phyloP scores from a whole-genome alignment of 148 eudicot species.

The Rhododendron vialii region DNA sequence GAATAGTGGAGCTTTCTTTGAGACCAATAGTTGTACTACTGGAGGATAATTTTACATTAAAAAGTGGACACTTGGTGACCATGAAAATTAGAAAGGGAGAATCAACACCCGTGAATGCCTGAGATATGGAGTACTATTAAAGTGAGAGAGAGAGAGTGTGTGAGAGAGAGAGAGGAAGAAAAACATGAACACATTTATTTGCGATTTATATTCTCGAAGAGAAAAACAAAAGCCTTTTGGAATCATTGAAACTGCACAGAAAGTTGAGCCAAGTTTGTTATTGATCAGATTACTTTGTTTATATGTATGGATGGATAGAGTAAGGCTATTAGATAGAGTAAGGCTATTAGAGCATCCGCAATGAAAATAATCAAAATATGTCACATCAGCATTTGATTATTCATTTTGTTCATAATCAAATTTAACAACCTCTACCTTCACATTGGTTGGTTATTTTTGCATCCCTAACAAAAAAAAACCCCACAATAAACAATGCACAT shows the following conservation, averaged over 20 bases:
- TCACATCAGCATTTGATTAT: too few relatives aligned
- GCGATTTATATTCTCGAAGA: background rate
- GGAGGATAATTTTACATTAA: background rate
- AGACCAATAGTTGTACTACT: background rate
- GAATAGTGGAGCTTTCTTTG: background rate
- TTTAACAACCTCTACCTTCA: too few relatives aligned
- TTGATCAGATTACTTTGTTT: too few relatives aligned
- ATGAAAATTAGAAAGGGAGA: background rate
- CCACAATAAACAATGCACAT: too few relatives aligned
- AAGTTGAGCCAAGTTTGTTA: background rate
- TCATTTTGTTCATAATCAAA: too few relatives aligned
- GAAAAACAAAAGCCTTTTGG: background rate
- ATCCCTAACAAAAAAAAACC: too few relatives aligned
- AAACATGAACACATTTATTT: background rate
- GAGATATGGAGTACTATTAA: background rate
- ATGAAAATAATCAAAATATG: too few relatives aligned
- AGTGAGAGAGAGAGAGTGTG: background rate
- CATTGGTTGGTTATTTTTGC: too few relatives aligned
- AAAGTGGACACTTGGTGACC: background rate
- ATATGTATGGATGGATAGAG: too few relatives aligned
- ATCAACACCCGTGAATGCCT: conserved; percentile 3
- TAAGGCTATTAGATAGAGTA: too few relatives aligned
- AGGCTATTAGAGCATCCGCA: too few relatives aligned
- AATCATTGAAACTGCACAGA: background rate
- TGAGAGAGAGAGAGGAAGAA: too few relatives aligned